Percentiles rank a stretch among this genome's conserved stretches.
Conservation (phyloP, 1,139 yeast species). For the Yamadazyma kanchanaburiensis region DNA sequence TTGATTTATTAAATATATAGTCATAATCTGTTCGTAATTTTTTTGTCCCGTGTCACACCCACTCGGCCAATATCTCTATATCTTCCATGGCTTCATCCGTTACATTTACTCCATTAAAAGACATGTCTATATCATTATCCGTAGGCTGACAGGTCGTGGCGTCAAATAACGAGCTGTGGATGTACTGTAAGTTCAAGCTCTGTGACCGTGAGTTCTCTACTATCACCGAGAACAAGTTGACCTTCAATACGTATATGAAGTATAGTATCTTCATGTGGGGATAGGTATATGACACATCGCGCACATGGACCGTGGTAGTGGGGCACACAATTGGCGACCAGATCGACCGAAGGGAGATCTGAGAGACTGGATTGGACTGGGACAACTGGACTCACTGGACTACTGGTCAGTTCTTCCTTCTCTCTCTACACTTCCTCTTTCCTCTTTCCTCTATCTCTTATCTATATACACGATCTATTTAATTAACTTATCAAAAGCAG, state of each 20-base stretch:
- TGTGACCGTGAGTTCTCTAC: conserved; percentile 34
- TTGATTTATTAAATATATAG: conserved; percentile 2
- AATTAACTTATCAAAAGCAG: conserved; percentile 80
- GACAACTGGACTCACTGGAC: too few species aligned
- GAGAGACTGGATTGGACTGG: too few species aligned
- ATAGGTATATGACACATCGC: too few species aligned
- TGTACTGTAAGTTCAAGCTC: conserved; percentile 27
- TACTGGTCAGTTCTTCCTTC: too few species aligned
- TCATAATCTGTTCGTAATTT: too few species aligned
- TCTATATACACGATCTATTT: conserved; percentile 19
- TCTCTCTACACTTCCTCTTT: too few species aligned
- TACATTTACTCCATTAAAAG: conserved; percentile 1
- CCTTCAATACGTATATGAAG: conserved; percentile 34
- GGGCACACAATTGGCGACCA: too few species aligned
- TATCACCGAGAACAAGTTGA: conserved; percentile 36
- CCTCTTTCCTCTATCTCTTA: too few species aligned
- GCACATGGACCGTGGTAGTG: too few species aligned
- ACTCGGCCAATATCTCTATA: too few species aligned
- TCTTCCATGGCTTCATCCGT: conserved; percentile 2
- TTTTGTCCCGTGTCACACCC: too few species aligned
- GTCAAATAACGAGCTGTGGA: conserved; percentile 37
- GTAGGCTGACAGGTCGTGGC: conserved; percentile 18
- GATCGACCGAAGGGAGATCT: too few species aligned
- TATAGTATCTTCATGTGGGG: conserved; percentile 33
- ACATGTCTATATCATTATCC: conserved; percentile 12